A percentile compares a stretch with the other conserved stretches of the same genome.
These are phyloP conservation scores for Fusarium sp. DNA, from an alignment of 2,329 filamentous ascomycete genomes.

Conservation along the genomic window DNA sequence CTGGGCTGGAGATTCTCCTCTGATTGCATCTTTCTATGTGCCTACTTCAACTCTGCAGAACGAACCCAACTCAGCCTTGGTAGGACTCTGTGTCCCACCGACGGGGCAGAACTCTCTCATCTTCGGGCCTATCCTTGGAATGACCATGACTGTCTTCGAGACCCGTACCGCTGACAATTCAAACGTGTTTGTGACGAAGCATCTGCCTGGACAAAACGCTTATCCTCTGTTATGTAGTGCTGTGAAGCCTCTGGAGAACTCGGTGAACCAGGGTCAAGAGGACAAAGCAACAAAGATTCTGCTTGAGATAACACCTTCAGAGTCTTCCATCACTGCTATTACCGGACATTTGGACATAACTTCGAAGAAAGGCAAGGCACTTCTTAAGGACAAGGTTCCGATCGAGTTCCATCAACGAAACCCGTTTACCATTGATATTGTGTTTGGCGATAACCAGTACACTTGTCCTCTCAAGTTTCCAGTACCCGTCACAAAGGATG, in stretches of 20 bases:
- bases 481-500: constrained; percentile 54
- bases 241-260: constrained; percentile 40
- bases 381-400: constrained; percentile 56
- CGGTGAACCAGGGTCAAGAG: constrained; percentile 29
- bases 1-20: constrained; percentile 55
- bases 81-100: constrained; percentile 52
- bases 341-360: constrained; percentile 57
- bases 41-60: constrained; percentile 53
- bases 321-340: constrained; percentile 52
- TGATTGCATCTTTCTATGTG: constrained; percentile 59
- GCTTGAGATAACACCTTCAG: constrained; percentile 50
- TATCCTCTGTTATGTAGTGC: constrained; percentile 48
- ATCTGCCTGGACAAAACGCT: constrained; percentile 53
- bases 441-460: constrained; percentile 53
- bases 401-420: constrained; percentile 56
- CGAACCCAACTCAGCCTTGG: constrained; percentile 49
- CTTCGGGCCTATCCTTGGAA: constrained; percentile 47
- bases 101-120: constrained; percentile 43
- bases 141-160: constrained; percentile 51
- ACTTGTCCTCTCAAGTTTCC: constrained; percentile 57
- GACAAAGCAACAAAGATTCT: constrained; percentile 47
- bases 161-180: constrained; percentile 48
- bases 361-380: constrained; percentile 51
- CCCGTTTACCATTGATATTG: constrained; percentile 58
- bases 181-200: constrained; percentile 55